Conservation (phyloP, 2,329 filamentous ascomycete species). For the Beauveria sp. region DNA sequence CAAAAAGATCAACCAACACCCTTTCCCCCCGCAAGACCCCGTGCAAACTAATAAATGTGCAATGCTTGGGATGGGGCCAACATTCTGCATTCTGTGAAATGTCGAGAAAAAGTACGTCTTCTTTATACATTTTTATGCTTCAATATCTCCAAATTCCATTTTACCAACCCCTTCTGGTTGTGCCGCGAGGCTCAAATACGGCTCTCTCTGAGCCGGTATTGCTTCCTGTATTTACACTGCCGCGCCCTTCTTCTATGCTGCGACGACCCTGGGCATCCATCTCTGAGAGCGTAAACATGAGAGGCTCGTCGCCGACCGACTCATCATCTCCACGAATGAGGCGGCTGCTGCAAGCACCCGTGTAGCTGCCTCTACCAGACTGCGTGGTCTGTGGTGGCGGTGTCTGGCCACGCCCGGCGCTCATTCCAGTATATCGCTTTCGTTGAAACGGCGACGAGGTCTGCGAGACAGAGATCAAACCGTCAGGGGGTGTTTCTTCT, state of each 20-base stretch:
- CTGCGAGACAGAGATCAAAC: conserved; percentile 31
- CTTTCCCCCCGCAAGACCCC: not conserved
- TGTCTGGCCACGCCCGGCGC: conserved; percentile 27
- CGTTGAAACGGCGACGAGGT: conserved; percentile 40
- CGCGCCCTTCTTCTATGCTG: conserved; percentile 48
- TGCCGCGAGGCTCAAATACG: conserved; percentile 32
- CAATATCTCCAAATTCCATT: not conserved
- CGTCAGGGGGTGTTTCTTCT: conserved; percentile 40
- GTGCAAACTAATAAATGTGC: not conserved
- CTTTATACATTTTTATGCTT: not conserved
- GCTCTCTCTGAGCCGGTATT: conserved; percentile 33
- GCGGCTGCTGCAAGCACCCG: conserved; percentile 32
- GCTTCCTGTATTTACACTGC: conserved; percentile 20
- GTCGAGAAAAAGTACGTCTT: not conserved
- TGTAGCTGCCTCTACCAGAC: conserved; percentile 39
- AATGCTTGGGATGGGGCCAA: not conserved
- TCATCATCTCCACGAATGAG: conserved; percentile 36
- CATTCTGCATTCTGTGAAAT: not conserved
- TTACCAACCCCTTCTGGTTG: conserved; percentile 31
- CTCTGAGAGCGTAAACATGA: conserved; percentile 68
- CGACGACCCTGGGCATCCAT: conserved; percentile 52
- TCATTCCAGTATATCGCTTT: conserved; percentile 39
- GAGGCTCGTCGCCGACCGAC: conserved; percentile 57
- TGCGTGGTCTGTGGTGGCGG: conserved; percentile 27
- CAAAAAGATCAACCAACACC: too few species aligned